Conservation (phyloP, 2,329 filamentous ascomycete species). For the Lecanicillium sp. region DNA sequence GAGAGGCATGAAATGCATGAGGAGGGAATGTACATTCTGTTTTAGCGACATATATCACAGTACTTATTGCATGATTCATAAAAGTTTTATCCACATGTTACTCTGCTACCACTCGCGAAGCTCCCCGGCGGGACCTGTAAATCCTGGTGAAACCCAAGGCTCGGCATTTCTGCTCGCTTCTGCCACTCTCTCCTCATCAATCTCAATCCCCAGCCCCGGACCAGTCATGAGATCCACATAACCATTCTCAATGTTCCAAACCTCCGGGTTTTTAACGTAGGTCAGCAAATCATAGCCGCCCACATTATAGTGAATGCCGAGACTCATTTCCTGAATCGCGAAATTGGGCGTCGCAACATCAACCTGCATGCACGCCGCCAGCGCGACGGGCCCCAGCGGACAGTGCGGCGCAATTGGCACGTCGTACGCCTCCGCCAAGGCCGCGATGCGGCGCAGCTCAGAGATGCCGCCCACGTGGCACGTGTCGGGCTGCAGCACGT, state of each 20-base stretch:
- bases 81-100: background rate
- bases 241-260: constrained; percentile 62
- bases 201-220: constrained; percentile 61
- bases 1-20: too few relatives aligned
- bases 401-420: constrained; percentile 69
- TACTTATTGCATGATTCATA: background rate
- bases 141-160: constrained; percentile 61
- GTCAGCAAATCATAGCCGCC: constrained; percentile 59
- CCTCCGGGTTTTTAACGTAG: constrained; percentile 58
- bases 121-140: constrained; percentile 60
- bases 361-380: constrained; percentile 66
- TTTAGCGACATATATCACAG: constrained; percentile 4
- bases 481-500: constrained; percentile 69
- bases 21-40: background rate
- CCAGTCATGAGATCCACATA: constrained; percentile 56
- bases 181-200: constrained; percentile 63
- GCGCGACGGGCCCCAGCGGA: constrained; percentile 64
- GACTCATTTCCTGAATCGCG: constrained; percentile 70
- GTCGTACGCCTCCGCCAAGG: constrained; percentile 68
- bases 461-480: constrained; percentile 67
- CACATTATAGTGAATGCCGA: constrained; percentile 75
- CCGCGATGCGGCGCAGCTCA: constrained; percentile 62
- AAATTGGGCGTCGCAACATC: constrained; percentile 57
- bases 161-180: constrained; percentile 50
- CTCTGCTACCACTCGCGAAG: constrained; percentile 58